These are phyloP conservation scores for Larix kaempferi DNA, from an alignment of 75 land plant genomes.

Conservation along the genomic window DNA sequence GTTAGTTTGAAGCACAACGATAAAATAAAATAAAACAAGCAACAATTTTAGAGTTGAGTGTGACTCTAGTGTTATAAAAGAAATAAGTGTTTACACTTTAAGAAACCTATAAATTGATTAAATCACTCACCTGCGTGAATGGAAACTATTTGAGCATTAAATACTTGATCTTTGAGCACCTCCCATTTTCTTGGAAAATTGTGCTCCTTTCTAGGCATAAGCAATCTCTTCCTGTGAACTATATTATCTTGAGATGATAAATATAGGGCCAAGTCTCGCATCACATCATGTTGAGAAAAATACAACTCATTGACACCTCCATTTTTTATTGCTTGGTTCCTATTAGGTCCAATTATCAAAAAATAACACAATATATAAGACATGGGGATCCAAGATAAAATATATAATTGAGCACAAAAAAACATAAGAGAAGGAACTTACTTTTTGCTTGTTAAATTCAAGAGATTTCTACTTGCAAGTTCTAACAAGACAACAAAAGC, in stretches of 20 bases:
- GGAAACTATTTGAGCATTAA: conserved; percentile 56
- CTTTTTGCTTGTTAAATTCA: conserved; percentile 38
- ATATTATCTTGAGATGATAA: conserved; percentile 14
- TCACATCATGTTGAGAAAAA: conserved; percentile 56
- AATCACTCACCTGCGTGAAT: conserved; percentile 46
- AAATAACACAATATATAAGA: not conserved
- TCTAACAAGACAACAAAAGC: conserved; percentile 51
- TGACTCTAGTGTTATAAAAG: no score
- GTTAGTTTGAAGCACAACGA: no score
- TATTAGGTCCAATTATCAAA: not conserved
- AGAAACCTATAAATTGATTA: no score
- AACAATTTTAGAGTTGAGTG: no score
- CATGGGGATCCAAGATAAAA: not conserved
- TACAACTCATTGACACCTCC: conserved; percentile 40
- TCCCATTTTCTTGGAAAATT: conserved; percentile 12
- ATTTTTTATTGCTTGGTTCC: conserved; percentile 2
- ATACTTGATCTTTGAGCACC: conserved; percentile 26
- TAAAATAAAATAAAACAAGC: no score
- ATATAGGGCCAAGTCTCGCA: conserved; percentile 60
- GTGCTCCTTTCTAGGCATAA: conserved; percentile 51
- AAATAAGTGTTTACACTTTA: no score
- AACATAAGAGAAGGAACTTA: not conserved
- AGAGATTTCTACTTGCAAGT: conserved; percentile 46
- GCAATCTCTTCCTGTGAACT: conserved; percentile 31
- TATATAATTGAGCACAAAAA: not conserved